Evolutionary conservation across 768 basidiomycete species (phyloP).

Genomic region (Naganishia onofrii): DNA sequence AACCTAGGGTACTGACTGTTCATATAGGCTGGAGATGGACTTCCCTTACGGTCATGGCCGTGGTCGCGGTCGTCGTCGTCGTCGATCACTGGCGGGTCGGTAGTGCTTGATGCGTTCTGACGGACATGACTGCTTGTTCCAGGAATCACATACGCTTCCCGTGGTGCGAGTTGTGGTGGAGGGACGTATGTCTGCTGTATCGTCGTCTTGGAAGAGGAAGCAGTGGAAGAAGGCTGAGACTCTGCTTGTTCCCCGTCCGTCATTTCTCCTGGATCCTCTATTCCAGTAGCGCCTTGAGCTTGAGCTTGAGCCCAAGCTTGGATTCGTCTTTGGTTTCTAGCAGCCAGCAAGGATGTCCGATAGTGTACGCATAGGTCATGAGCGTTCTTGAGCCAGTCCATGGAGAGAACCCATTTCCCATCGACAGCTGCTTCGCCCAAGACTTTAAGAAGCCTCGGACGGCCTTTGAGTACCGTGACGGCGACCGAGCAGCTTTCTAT

Average conservation of each 20-base stretch:
- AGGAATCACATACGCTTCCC: conserved; percentile 10
- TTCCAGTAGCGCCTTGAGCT: conserved; percentile 28
- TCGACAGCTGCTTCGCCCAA: conserved; percentile 38
- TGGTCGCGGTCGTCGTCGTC: conserved; percentile 8
- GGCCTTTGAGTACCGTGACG: conserved; percentile 41
- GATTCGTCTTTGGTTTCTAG: neutral
- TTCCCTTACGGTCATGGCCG: neutral
- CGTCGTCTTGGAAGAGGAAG: neutral
- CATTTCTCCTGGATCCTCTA: conserved; percentile 5
- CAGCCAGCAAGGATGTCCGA: conserved; percentile 15
- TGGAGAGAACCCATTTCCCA: conserved; percentile 34
- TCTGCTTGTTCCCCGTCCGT: neutral
- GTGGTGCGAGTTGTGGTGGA: conserved; percentile 17
- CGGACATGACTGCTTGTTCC: neutral
- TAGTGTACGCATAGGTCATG: conserved; percentile 36
- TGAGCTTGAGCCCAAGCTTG: too few species aligned
- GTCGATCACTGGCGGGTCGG: conserved; percentile 1
- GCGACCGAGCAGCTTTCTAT: conserved; percentile 36
- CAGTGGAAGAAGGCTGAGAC: neutral
- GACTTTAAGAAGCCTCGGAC: conserved; percentile 39
- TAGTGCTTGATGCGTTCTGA: neutral
- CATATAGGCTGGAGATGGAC: neutral
- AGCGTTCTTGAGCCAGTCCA: conserved; percentile 40
- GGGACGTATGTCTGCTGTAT: neutral
- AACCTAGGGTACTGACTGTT: neutral